A percentile compares a stretch with the other conserved stretches of the same genome.
phyloP scores from a whole-genome alignment of 768 basidiomycete species.

The Cyclocybe aegerita region DNA sequence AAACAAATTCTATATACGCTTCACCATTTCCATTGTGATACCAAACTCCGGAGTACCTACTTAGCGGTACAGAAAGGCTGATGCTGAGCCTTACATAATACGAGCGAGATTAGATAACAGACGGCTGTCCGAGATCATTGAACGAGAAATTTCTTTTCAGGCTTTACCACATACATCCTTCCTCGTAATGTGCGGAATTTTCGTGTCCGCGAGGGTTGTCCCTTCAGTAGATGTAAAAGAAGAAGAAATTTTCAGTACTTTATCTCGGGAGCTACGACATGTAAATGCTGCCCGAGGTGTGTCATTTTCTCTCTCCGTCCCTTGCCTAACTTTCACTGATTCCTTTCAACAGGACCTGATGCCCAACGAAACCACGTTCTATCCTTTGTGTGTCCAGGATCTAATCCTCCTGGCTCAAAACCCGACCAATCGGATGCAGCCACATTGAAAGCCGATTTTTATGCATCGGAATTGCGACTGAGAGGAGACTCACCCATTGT shows the following conservation, averaged over 20 bases:
- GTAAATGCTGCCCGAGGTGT: constrained; percentile 64
- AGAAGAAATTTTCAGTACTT: constrained; percentile 7
- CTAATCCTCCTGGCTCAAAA: neutral
- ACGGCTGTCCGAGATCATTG: neutral
- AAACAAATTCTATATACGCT: too few relatives aligned
- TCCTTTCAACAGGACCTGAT: constrained; percentile 58
- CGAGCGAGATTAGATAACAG: too few relatives aligned
- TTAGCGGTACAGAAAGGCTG: too few relatives aligned
- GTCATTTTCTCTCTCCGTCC: constrained; percentile 10
- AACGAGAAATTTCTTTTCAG: neutral
- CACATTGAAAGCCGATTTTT: constrained; percentile 48
- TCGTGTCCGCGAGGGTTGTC: constrained; percentile 40
- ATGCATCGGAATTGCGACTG: constrained; percentile 74
- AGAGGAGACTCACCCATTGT: constrained; percentile 56
- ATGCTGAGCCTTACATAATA: too few relatives aligned
- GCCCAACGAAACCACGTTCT: constrained; percentile 34
- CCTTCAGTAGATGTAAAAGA: constrained; percentile 7
- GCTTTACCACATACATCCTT: constrained; percentile 1
- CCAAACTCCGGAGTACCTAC: too few relatives aligned
- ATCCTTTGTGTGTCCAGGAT: neutral
- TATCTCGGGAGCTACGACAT: constrained; percentile 28
- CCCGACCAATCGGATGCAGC: neutral
- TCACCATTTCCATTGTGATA: too few relatives aligned
- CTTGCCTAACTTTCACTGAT: neutral
- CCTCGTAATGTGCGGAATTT: constrained; percentile 69